These are phyloP conservation scores for Noccaea bulbosa DNA, from an alignment of 345 rosid genomes.

Conservation along the genomic window DNA sequence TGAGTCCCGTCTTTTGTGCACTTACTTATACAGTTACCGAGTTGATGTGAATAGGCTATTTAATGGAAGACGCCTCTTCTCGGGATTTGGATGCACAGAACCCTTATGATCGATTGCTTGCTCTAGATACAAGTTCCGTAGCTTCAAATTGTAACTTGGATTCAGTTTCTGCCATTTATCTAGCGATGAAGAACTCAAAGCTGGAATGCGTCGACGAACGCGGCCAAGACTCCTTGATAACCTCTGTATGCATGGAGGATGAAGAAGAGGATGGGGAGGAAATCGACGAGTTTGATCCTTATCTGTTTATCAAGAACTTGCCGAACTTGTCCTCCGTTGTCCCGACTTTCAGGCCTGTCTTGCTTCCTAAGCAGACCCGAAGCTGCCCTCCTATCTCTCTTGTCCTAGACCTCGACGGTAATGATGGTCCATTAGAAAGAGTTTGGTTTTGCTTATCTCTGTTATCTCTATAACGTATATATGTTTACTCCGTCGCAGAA, in stretches of 20 bases:
- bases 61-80: constrained; percentile 46
- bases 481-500: constrained; percentile 54
- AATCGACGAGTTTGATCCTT: constrained; percentile 92
- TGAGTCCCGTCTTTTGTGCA: neutral
- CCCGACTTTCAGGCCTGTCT: constrained; percentile 80
- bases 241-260: constrained; percentile 68
- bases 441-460: constrained; percentile 1
- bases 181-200: constrained; percentile 95
- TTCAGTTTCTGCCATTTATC: constrained; percentile 87
- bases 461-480: neutral
- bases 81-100: constrained; percentile 42
- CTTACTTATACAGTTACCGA: constrained; percentile 21
- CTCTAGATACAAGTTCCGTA: constrained; percentile 45
- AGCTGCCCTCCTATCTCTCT: constrained; percentile 95
- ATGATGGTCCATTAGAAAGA: constrained; percentile 29
- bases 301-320: constrained; percentile 86
- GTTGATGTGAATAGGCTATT: constrained; percentile 36
- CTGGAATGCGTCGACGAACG: constrained; percentile 90
- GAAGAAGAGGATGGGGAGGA: constrained; percentile 82
- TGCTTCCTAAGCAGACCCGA: constrained; percentile 93
- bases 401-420: constrained; percentile 97
- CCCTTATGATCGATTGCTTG: constrained; percentile 49
- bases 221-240: constrained; percentile 72
- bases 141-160: constrained; percentile 53
- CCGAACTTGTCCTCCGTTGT: constrained; percentile 87